A percentile compares a stretch with the other conserved stretches of the same genome.
Evolutionary conservation across 1,284 basidiomycete genomes (phyloP).

Genomic region (Clitocybe nebularis): DNA sequence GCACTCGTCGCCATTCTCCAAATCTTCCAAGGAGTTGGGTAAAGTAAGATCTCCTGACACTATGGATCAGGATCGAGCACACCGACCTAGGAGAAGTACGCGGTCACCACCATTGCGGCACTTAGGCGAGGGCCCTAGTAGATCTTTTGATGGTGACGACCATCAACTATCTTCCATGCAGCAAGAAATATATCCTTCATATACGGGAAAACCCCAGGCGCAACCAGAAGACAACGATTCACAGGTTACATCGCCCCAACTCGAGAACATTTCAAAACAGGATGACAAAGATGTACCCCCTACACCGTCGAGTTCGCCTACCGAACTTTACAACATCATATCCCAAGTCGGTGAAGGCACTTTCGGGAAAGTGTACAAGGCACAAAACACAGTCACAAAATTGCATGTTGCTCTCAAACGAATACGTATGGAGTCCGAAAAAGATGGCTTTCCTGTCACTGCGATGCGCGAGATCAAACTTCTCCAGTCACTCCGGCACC

Average conservation of each 20-base stretch:
- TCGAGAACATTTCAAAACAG: neutral
- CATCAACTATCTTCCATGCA: no score
- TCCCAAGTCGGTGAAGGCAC: constrained; percentile 98
- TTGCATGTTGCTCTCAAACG: constrained; percentile 89
- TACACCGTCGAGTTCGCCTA: constrained; percentile 25
- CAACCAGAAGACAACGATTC: constrained; percentile 1
- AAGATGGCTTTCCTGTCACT: constrained; percentile 97
- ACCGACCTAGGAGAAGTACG: no score
- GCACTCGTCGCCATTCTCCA: neutral
- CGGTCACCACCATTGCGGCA: no score
- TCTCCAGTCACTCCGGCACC: constrained; percentile 85
- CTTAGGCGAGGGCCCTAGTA: no score
- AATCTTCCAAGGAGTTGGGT: no score
- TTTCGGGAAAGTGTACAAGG: constrained; percentile 99
- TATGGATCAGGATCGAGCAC: no score
- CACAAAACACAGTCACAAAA: constrained; percentile 75
- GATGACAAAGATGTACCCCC: constrained; percentile 7
- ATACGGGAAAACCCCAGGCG: no score
- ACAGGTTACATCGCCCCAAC: constrained; percentile 3
- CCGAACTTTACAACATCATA: constrained; percentile 82
- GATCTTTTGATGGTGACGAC: no score
- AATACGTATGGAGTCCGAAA: constrained; percentile 97
- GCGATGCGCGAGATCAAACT: constrained; percentile 99
- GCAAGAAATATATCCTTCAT: no score
- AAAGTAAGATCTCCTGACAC: no score